A percentile compares a stretch with the other conserved stretches of the same genome.
Conservation (phyloP, 768 basidiomycete species). For the Tricholoma sp. region DNA sequence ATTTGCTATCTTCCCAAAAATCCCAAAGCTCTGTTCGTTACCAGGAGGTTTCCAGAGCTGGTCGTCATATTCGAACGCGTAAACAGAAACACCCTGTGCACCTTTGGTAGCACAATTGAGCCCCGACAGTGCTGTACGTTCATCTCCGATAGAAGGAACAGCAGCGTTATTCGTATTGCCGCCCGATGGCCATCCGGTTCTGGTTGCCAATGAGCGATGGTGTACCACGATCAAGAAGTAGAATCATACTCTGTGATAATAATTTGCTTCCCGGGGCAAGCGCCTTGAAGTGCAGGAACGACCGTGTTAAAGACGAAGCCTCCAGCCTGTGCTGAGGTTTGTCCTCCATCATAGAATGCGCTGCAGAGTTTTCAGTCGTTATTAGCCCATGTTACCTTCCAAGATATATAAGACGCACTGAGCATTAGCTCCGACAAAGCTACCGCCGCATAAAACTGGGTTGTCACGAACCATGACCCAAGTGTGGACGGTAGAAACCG, state of each 20-base stretch:
- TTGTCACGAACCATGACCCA: slow-evolving; percentile 31
- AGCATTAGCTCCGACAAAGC: slow-evolving; percentile 36
- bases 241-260: slow-evolving; percentile 29
- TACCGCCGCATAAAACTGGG: slow-evolving; percentile 27
- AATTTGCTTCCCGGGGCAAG: slow-evolving; percentile 33
- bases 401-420: slow-evolving; percentile 19
- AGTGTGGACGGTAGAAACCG: slow-evolving; percentile 33
- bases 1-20: slow-evolving; percentile 27
- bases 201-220: slow-evolving; percentile 4
- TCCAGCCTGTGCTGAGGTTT: slow-evolving; percentile 27
- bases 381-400: not conserved
- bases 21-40: slow-evolving; percentile 35
- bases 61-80: slow-evolving; percentile 35
- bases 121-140: slow-evolving; percentile 26
- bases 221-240: not conserved
- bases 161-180: slow-evolving; percentile 25
- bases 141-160: slow-evolving; percentile 25
- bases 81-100: slow-evolving; percentile 27
- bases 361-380: slow-evolving; percentile 10
- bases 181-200: slow-evolving; percentile 38
- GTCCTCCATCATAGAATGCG: slow-evolving; percentile 30
- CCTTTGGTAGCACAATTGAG: slow-evolving; percentile 31
- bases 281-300: slow-evolving; percentile 27
- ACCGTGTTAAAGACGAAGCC: slow-evolving; percentile 36
- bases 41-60: slow-evolving; percentile 32